Evolutionary conservation across 2,329 filamentous ascomycete species (phyloP).

Genomic region (Chrysoporthe deuterocubensis): DNA sequence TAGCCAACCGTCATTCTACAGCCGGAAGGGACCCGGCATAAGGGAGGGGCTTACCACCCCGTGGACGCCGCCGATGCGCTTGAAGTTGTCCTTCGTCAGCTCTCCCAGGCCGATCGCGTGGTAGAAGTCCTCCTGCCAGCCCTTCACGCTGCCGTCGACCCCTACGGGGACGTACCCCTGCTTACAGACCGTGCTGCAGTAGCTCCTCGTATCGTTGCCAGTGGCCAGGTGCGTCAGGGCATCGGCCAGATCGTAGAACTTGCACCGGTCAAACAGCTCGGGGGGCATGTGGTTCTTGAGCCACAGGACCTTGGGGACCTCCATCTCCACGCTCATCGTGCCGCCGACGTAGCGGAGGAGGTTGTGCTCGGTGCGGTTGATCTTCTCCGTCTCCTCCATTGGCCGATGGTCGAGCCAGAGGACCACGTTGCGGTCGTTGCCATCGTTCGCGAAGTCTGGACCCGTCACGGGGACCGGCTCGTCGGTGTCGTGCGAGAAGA

Average conservation of each 20-base stretch:
- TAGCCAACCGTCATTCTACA: slow-evolving; percentile 23
- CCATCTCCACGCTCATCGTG: slow-evolving; percentile 99
- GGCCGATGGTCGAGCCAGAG: slow-evolving; percentile 97
- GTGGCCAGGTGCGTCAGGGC: slow-evolving; percentile 94
- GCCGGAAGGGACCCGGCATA: slow-evolving; percentile 33
- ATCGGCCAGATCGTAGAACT: slow-evolving; percentile 95
- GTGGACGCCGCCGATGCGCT: slow-evolving; percentile 91
- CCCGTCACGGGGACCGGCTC: slow-evolving; percentile 91
- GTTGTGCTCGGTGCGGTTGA: slow-evolving; percentile 92
- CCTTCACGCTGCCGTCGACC: slow-evolving; percentile 94
- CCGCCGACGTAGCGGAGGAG: slow-evolving; percentile 94
- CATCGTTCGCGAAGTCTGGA: slow-evolving; percentile 78
- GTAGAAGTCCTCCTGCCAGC: slow-evolving; percentile 97
- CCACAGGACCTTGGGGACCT: slow-evolving; percentile 98
- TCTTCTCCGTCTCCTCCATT: slow-evolving; percentile 85
- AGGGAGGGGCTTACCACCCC: slow-evolving; percentile 78
- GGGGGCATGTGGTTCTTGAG: slow-evolving; percentile 97
- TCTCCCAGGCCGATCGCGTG: slow-evolving; percentile 84
- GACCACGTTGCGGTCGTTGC: slow-evolving; percentile 90
- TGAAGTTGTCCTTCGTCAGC: slow-evolving; percentile 83
- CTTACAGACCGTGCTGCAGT: slow-evolving; percentile 96
- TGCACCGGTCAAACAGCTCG: slow-evolving; percentile 88
- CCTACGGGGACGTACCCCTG: slow-evolving; percentile 97
- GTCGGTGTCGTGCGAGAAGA: slow-evolving; percentile 87
- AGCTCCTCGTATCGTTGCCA: slow-evolving; percentile 88